These are phyloP conservation scores for Backusella sp. DNA, from an alignment of 192 early-diverging fungal species.

Conservation along the genomic window DNA sequence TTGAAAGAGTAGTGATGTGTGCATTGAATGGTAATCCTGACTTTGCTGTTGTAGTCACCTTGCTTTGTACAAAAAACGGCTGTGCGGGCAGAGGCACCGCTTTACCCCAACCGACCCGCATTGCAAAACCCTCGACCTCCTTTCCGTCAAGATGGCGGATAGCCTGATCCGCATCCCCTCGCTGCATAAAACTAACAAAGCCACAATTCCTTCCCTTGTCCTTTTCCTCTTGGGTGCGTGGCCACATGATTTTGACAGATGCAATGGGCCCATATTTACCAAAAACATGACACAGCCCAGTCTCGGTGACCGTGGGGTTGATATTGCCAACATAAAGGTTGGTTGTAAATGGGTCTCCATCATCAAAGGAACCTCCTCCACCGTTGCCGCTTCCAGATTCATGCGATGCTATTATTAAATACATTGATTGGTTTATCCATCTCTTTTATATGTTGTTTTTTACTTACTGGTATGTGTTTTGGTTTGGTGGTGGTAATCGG, in stretches of 20 bases:
- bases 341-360: constrained; percentile 72
- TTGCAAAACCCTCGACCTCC: constrained; percentile 51
- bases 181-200: constrained; percentile 90
- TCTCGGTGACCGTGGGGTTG: constrained; percentile 69
- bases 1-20: constrained; percentile 35
- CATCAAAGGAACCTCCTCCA: constrained; percentile 60
- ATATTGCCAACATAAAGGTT: constrained; percentile 87
- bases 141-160: constrained; percentile 73
- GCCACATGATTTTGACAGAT: constrained; percentile 96
- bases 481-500: constrained; percentile 41
- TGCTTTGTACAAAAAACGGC: constrained; percentile 63
- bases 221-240: constrained; percentile 79
- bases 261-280: constrained; percentile 81
- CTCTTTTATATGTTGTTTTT: neutral
- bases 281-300: constrained; percentile 72
- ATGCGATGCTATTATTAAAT: neutral
- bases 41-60: constrained; percentile 21
- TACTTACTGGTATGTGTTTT: constrained; percentile 24
- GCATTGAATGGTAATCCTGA: constrained; percentile 64
- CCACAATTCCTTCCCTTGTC: constrained; percentile 77
- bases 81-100: constrained; percentile 67
- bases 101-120: constrained; percentile 86
- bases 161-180: constrained; percentile 68
- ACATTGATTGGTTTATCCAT: neutral
- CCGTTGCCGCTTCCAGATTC: neutral